phyloP scores from a whole-genome alignment of 352 stramenopile species.

The Phytophthora sansomeana region DNA sequence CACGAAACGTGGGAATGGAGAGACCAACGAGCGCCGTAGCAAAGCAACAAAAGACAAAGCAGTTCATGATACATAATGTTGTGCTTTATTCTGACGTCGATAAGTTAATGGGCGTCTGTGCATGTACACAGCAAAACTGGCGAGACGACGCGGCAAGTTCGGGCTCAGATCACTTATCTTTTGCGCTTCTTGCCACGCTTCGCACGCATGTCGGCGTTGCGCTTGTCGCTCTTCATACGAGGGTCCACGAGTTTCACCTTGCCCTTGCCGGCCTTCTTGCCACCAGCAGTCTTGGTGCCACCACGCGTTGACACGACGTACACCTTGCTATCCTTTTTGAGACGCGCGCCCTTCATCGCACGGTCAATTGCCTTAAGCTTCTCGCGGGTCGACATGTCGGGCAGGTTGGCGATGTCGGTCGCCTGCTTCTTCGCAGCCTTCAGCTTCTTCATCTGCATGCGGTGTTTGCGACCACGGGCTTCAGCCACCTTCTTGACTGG shows the following conservation, averaged over 20 bases:
- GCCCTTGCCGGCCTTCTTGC: constrained; percentile 83
- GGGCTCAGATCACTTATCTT: constrained; percentile 52
- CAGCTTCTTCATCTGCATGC: constrained; percentile 94
- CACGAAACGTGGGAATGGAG: constrained; percentile 65
- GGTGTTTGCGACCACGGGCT: constrained; percentile 96
- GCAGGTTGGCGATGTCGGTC: constrained; percentile 94
- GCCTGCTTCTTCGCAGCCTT: constrained; percentile 98
- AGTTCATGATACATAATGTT: constrained; percentile 40
- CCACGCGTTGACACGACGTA: constrained; percentile 95
- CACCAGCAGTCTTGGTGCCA: constrained; percentile 62
- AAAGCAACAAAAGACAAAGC: constrained; percentile 1
- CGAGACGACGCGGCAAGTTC: constrained; percentile 19
- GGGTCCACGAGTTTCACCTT: constrained; percentile 98
- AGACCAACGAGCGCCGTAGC: constrained; percentile 21
- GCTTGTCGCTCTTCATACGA: constrained; percentile 98
- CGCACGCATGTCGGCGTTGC: constrained; percentile 79
- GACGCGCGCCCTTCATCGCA: constrained; percentile 93
- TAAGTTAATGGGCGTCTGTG: constrained; percentile 60
- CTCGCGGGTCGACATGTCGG: constrained; percentile 97
- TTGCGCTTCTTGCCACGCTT: constrained; percentile 91
- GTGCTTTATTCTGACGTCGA: constrained; percentile 40
- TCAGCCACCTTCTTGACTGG: constrained; percentile 99
- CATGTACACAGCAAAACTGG: constrained; percentile 37
- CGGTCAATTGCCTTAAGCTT: constrained; percentile 99
- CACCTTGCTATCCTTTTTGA: constrained; percentile 95